Conservation (phyloP, 73 alveolate species). For the Paramecium biaurelia region DNA sequence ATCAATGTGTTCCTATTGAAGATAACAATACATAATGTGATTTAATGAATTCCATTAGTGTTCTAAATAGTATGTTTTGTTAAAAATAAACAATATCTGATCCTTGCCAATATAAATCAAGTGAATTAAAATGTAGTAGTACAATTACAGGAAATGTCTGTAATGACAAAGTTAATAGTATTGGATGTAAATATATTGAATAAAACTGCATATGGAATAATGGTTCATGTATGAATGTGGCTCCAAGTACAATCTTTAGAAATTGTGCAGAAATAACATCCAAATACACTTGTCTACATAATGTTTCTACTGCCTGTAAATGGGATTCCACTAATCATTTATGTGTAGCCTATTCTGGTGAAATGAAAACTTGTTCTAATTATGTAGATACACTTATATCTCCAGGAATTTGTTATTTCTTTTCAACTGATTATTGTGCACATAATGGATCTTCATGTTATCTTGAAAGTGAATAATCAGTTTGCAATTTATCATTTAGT, state of each 20-base stretch:
- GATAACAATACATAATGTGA: not conserved
- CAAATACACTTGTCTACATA: not conserved
- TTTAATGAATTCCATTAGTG: not conserved
- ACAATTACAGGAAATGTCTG: not conserved
- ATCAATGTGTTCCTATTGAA: not conserved
- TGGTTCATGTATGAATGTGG: not conserved
- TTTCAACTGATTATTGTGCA: conserved; percentile 33
- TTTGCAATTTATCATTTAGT: not conserved
- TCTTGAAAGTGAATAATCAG: not conserved
- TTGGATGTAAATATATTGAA: not conserved
- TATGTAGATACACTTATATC: not conserved
- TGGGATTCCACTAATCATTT: not conserved
- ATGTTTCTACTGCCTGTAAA: not conserved
- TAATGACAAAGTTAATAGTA: not conserved
- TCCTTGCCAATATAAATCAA: not conserved
- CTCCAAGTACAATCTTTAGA: not conserved
- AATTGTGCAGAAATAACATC: not conserved
- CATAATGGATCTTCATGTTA: not conserved
- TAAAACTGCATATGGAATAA: not conserved
- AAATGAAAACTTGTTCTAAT: not conserved
- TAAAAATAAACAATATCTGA: not conserved
- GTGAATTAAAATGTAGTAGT: not conserved
- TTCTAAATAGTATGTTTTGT: not conserved
- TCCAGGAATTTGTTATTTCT: conserved; percentile 28
- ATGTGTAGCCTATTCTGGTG: not conserved